A percentile compares a stretch with the other conserved stretches of the same genome.
Evolutionary conservation across 2,329 filamentous ascomycete species (phyloP).

Genomic region (Trichoderma sp.): DNA sequence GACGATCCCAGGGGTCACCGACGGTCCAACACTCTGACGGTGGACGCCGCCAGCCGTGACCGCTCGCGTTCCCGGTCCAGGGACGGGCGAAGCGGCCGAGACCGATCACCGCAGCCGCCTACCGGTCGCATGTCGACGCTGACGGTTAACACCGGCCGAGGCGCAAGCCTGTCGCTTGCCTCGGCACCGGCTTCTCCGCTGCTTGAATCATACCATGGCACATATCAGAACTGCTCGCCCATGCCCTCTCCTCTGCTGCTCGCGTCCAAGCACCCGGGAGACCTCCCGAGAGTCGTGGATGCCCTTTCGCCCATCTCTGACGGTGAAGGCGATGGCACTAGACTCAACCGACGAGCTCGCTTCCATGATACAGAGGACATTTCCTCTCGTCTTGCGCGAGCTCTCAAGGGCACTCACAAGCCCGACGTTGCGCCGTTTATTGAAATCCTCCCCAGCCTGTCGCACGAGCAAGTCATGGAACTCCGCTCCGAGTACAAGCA

Average conservation of each 20-base stretch:
- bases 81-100: slow-evolving; percentile 39
- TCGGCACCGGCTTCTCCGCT: slow-evolving; percentile 76
- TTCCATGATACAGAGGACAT: slow-evolving; percentile 84
- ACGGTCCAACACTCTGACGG: slow-evolving; percentile 40
- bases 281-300: slow-evolving; percentile 50
- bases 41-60: slow-evolving; percentile 39
- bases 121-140: slow-evolving; percentile 52
- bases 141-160: slow-evolving; percentile 47
- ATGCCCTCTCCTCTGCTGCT: slow-evolving; percentile 81
- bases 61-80: slow-evolving; percentile 34
- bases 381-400: slow-evolving; percentile 71
- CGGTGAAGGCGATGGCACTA: slow-evolving; percentile 38
- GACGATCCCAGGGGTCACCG: slow-evolving; percentile 16
- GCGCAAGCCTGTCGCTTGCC: slow-evolving; percentile 45
- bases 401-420: slow-evolving; percentile 64
- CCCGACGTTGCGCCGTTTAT: slow-evolving; percentile 71
- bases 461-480: slow-evolving; percentile 83
- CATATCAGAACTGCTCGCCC: slow-evolving; percentile 89
- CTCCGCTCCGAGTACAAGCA: slow-evolving; percentile 88
- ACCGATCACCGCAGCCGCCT: slow-evolving; percentile 49
- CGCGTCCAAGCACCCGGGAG: slow-evolving; percentile 45
- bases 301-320: slow-evolving; percentile 55
- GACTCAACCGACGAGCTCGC: slow-evolving; percentile 60
- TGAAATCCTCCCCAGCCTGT: slow-evolving; percentile 78
- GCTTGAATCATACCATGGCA: slow-evolving; percentile 88